Evolutionary conservation across 1,284 basidiomycete genomes (phyloP).

Genomic region (Trichosporon sp.): DNA sequence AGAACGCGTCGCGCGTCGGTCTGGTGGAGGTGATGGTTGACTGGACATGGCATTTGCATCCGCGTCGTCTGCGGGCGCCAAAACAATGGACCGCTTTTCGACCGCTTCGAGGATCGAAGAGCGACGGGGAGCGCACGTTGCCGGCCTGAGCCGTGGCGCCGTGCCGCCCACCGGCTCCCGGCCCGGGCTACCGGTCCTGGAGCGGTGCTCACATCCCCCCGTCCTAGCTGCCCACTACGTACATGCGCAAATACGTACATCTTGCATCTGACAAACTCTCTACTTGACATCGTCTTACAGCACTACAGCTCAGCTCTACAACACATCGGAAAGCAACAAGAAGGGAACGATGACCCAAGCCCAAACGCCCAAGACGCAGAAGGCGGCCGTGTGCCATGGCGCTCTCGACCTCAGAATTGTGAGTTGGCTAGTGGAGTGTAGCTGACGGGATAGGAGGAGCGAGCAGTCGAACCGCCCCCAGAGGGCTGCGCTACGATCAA

Average conservation of each 20-base stretch:
- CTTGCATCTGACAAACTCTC: background rate
- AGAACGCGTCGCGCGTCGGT: background rate
- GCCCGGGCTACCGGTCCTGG: background rate
- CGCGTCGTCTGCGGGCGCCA: background rate
- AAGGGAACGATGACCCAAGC: conserved; percentile 20
- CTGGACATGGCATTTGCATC: background rate
- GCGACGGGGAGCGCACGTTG: background rate
- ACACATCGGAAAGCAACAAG: no score
- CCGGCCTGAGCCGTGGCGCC: background rate
- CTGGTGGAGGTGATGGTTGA: conserved; percentile 6
- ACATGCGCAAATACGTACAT: no score
- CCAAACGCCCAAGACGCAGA: conserved; percentile 38
- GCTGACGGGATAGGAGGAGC: conserved; percentile 51
- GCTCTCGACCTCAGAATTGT: conserved; percentile 59
- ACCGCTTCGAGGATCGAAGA: background rate
- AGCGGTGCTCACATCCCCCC: background rate
- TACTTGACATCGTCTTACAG: no score
- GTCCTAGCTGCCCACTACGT: background rate
- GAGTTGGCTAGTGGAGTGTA: conserved; percentile 32
- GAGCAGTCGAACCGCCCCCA: conserved; percentile 47
- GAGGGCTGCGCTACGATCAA: conserved; percentile 54
- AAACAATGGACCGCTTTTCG: background rate
- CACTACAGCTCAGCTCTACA: no score
- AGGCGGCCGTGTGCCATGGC: conserved; percentile 57
- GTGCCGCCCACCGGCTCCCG: conserved; percentile 3